Percentiles rank a stretch among this genome's conserved stretches.
Evolutionary conservation across 202 grass and related monocot genomes (phyloP).

Genomic region (Cymbopogon flexuosus): DNA sequence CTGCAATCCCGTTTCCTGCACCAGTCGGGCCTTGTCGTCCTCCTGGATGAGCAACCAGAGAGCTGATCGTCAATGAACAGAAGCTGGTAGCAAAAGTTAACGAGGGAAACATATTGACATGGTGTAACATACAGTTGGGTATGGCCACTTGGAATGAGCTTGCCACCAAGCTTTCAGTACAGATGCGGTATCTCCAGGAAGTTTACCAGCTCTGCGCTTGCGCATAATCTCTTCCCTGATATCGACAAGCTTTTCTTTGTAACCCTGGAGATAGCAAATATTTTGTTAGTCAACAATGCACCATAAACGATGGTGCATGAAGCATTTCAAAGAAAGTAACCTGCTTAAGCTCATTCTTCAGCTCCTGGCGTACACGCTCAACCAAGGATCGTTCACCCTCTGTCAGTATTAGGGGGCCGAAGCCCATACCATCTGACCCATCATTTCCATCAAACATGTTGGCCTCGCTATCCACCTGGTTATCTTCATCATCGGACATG

Average conservation of each 20-base stretch:
- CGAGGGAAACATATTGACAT: neutral
- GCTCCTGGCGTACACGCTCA: slow-evolving; percentile 85
- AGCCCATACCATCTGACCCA: slow-evolving; percentile 75
- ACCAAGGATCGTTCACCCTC: slow-evolving; percentile 90
- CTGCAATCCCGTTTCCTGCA: slow-evolving; percentile 94
- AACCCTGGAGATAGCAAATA: slow-evolving; percentile 46
- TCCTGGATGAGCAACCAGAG: slow-evolving; percentile 49
- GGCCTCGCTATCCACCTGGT: slow-evolving; percentile 65
- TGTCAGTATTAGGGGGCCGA: slow-evolving; percentile 81
- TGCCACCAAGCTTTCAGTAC: slow-evolving; percentile 93
- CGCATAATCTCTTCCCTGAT: slow-evolving; percentile 97
- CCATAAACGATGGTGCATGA: neutral
- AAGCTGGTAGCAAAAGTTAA: neutral
- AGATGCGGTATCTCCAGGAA: slow-evolving; percentile 83
- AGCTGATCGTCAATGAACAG: slow-evolving; percentile 2
- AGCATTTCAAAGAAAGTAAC: slow-evolving; percentile 27
- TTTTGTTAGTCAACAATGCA: slow-evolving; percentile 5
- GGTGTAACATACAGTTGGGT: slow-evolving; percentile 72
- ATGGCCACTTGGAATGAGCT: slow-evolving; percentile 96
- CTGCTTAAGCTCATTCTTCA: slow-evolving; percentile 95
- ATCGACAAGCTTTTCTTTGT: slow-evolving; percentile 96
- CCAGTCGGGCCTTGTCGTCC: slow-evolving; percentile 84
- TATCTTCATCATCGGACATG: slow-evolving; percentile 98
- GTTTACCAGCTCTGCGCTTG: slow-evolving; percentile 92
- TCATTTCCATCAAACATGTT: slow-evolving; percentile 58